Base-by-base conservation (phyloP, 129 eudicot species). In the Oenanthe sinensis region DNA sequence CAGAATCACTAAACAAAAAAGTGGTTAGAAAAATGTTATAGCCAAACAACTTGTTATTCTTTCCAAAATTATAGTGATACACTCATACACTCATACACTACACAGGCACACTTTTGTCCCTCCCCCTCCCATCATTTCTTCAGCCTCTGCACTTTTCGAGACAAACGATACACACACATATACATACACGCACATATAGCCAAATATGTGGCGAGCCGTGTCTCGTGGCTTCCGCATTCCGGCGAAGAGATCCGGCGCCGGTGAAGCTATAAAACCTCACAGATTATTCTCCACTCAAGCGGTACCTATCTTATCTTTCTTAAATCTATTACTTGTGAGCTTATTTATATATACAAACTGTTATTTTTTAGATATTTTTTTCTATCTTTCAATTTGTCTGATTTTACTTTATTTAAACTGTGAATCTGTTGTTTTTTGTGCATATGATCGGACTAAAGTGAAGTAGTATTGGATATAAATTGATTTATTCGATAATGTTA, bases 191-290 rank as follows among this genome's bases (percentile, higher is more conserved):
- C 22, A 24, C 3, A 30, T 22, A 8, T 20, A n/a, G 33, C 68
- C 16, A 40, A 43, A 42, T 33, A 72, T 72, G 76, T 72, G 76
- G 76, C 76, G 76, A 22, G 76, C 76, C 16, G 50, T 72, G 33
- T 72, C 76, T 22, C 76, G 76, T 43, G 52, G 76, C 76, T 40
- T 72, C 45, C 50, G 76, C 52, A 72, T 72, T 72, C 52, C 50
- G 76, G 50, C 76, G 76, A 72, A 42, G 45, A 17, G 76, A 72
- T 72, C 76, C 36, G 50, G 10, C 26, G 45, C 75, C 75, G 75
- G 75, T n/a, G 76, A 72, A 40, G 14, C 49, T 11, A 19, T 72
- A 4, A 72, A 20, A 22, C 76, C 75, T 71, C 16, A 42, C 52
- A 72, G 76, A 72, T 72, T 72, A 5, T 72, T 72, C 33, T 40